These are phyloP conservation scores for Capronia coronata DNA, from an alignment of 2,329 filamentous ascomycete genomes.

Conservation along the genomic window DNA sequence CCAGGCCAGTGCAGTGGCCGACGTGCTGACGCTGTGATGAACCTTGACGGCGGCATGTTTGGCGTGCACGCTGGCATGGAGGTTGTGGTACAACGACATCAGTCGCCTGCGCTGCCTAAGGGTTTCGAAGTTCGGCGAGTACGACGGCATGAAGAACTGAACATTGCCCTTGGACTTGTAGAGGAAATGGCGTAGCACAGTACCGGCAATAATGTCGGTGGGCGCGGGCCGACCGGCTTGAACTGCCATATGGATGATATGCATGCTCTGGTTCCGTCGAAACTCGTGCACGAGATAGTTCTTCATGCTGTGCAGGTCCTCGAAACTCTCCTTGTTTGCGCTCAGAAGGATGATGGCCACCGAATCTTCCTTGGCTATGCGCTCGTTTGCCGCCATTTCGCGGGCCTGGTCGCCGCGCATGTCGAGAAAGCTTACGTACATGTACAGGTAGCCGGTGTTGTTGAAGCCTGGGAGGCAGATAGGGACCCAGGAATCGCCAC, in stretches of 20 bases:
- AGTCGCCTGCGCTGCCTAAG: conserved; percentile 43
- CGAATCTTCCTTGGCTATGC: conserved; percentile 53
- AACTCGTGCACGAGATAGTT: conserved; percentile 62
- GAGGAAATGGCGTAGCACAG: conserved; percentile 79
- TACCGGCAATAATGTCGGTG: conserved; percentile 71
- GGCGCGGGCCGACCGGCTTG: conserved; percentile 63
- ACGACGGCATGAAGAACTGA: conserved; percentile 87
- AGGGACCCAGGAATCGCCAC: conserved; percentile 97
- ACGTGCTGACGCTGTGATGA: conserved; percentile 63
- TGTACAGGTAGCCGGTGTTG: conserved; percentile 91
- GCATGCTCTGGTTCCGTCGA: conserved; percentile 66
- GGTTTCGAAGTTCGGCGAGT: conserved; percentile 58
- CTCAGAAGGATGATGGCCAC: conserved; percentile 92
- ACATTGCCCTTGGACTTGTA: conserved; percentile 95
- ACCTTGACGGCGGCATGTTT: conserved; percentile 82
- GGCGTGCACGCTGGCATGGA: conserved; percentile 79
- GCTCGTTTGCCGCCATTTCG: conserved; percentile 36
- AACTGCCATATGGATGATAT: conserved; percentile 66
- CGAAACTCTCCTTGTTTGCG: conserved; percentile 88
- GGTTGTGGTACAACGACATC: conserved; percentile 74
- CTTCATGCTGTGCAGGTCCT: conserved; percentile 69
- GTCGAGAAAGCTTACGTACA: conserved; percentile 96
- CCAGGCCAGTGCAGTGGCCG: conserved; percentile 80
- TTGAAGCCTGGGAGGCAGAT: conserved; percentile 95
- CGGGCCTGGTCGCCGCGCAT: conserved; percentile 46